Percentiles rank a stretch among this genome's conserved stretches.
Evolutionary conservation across 805 yeast genomes (phyloP).

Genomic region (Spathaspora gorwiae): DNA sequence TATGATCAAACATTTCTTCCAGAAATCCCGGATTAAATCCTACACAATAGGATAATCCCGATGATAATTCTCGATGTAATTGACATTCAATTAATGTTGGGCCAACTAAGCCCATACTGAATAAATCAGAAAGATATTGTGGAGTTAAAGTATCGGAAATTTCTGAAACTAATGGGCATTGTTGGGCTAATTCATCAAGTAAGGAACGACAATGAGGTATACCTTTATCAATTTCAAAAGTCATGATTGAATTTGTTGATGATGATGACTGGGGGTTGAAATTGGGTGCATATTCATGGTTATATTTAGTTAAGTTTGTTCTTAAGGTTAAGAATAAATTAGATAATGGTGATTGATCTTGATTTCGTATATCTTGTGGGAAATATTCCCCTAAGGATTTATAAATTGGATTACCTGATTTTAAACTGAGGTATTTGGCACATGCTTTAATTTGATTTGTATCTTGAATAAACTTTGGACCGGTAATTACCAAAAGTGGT

Average conservation of each 20-base stretch:
- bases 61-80: conserved; percentile 46
- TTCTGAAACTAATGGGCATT: conserved; percentile 43
- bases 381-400: background rate
- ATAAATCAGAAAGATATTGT: conserved; percentile 46
- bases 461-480: conserved; percentile 31
- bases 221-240: conserved; percentile 34
- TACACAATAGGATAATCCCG: conserved; percentile 47
- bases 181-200: conserved; percentile 35
- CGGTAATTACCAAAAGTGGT: conserved; percentile 34
- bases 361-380: conserved; percentile 1
- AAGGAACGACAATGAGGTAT: conserved; percentile 38
- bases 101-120: conserved; percentile 40
- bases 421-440: conserved; percentile 36
- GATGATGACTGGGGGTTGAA: background rate
- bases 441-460: conserved; percentile 34
- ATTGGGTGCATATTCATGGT: conserved; percentile 9
- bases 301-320: conserved; percentile 31
- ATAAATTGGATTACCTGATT: conserved; percentile 11
- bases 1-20: conserved; percentile 19
- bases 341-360: conserved; percentile 3
- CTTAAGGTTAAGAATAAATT: conserved; percentile 29
- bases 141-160: conserved; percentile 47
- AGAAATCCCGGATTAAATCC: conserved; percentile 36
- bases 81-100: conserved; percentile 45
- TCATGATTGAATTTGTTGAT: conserved; percentile 11